phyloP scores from a whole-genome alignment of 805 yeast genomes.

The Spathaspora hagerdaliae region DNA sequence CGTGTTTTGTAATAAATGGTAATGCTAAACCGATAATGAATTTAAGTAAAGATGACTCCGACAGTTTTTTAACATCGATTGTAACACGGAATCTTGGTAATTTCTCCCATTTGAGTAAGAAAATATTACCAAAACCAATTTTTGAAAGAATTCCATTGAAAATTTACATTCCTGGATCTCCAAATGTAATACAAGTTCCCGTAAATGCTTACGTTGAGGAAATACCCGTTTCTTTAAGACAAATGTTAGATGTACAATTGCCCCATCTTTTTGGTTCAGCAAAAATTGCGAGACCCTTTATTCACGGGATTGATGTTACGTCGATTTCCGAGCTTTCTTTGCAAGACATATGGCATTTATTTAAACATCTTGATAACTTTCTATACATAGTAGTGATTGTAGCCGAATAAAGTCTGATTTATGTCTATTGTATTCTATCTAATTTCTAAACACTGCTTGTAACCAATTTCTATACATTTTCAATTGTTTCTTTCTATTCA shows the following conservation, averaged over 20 bases:
- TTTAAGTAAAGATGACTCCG: slow-evolving; percentile 60
- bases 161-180: slow-evolving; percentile 39
- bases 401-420: background rate
- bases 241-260: slow-evolving; percentile 10
- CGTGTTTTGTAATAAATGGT: slow-evolving; percentile 71
- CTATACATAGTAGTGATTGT: slow-evolving; percentile 25
- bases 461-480: slow-evolving; percentile 98
- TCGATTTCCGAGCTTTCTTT: slow-evolving; percentile 10
- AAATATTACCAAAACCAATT: slow-evolving; percentile 18
- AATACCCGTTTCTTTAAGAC: slow-evolving; percentile 8
- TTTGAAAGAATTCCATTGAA: slow-evolving; percentile 45
- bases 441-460: slow-evolving; percentile 74
- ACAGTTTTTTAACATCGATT: slow-evolving; percentile 53
- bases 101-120: slow-evolving; percentile 22
- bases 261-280: slow-evolving; percentile 8
- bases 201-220: slow-evolving; percentile 2
- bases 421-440: background rate
- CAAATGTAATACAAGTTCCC: slow-evolving; percentile 29
- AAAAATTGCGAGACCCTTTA: slow-evolving; percentile 12
- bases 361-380: slow-evolving; percentile 34
- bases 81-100: slow-evolving; percentile 25
- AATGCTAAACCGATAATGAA: slow-evolving; percentile 79
- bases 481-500: slow-evolving; percentile 84
- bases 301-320: slow-evolving; percentile 30
- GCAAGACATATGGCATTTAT: slow-evolving; percentile 26